Conservation (phyloP, 805 yeast species). For the Myxozyma geophila region DNA sequence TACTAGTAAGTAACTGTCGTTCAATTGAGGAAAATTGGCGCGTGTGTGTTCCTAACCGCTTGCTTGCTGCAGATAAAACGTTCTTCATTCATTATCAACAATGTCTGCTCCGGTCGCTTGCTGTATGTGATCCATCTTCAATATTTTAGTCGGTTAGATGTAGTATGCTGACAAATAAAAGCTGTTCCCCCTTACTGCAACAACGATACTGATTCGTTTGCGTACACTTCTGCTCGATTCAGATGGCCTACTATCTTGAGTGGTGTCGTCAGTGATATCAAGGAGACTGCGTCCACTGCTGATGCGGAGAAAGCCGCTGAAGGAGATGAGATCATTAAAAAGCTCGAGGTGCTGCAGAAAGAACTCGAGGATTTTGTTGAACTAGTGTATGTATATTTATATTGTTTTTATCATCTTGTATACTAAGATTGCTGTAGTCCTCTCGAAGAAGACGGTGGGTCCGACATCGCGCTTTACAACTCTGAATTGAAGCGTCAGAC, state of each 20-base stretch:
- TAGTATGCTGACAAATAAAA: conserved; percentile 7
- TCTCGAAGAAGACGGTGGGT: conserved; percentile 50
- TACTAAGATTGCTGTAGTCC: conserved; percentile 45
- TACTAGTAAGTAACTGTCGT: too few species aligned
- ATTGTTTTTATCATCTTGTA: background rate
- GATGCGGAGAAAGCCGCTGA: conserved; percentile 51
- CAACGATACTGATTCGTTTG: conserved; percentile 77
- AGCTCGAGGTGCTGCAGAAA: conserved; percentile 46
- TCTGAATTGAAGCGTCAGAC: conserved; percentile 50
- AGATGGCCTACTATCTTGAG: conserved; percentile 88
- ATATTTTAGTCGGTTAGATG: background rate
- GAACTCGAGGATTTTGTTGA: conserved; percentile 48
- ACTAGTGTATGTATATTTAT: conserved; percentile 22
- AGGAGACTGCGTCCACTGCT: conserved; percentile 42
- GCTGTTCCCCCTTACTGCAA: conserved; percentile 55
- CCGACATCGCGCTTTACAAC: conserved; percentile 59
- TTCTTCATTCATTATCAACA: background rate
- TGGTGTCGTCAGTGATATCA: conserved; percentile 68
- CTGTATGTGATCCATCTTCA: background rate
- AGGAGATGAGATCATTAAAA: conserved; percentile 40
- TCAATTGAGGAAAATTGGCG: background rate
- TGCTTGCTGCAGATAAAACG: background rate
- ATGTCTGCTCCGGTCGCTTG: conserved; percentile 17
- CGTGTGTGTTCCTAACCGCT: background rate
- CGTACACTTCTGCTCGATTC: conserved; percentile 70